Evolutionary conservation across 352 stramenopile species (phyloP), one percentile per base, ranked within the genome.

Genomic region (Globisporangium emineosum): DNA sequence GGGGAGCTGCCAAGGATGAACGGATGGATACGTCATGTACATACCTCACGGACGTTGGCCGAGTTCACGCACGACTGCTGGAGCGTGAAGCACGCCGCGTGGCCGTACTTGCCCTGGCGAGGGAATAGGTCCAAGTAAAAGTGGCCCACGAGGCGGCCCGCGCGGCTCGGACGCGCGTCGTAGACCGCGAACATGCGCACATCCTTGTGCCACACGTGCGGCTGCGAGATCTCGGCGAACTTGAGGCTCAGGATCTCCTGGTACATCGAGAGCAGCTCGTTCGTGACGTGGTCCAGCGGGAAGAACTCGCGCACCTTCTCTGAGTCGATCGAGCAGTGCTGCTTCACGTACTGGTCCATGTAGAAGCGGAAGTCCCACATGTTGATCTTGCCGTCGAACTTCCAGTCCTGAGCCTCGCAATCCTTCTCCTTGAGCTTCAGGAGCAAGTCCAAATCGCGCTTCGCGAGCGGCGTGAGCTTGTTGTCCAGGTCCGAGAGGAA

Each of bases 331-430:
- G 83, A 86, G 70, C 83, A 95, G 71, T 96, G 70, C 51, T 93
- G 85, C 68, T 96, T 96, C 40, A 94, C 73, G 70, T 88, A 89
- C 56, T 89, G 75, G 66, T 95, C 87, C 72, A 88, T 90, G 77
- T 97, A 97, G 75, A 93, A 97, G 21, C 76, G 77, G 55, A 91
- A 92, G 74, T 97, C 90, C 85, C 87, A 97, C 70, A 94, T 93
- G 73, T 97, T 92, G 69, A 97, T 75, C 66, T 93, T 90, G 52
- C 84, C 87, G 64, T 94, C 86, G 61, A 90, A 91, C 57, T 86
- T 77, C 73, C 73, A 76, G 2, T 57, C 72, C 30, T 86, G 76
- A 21, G 60, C 60, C 51, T 87, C 72, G 59, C 75, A 86, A 62
- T 91, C 79, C 5, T 71, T 65, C 70, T 89, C 69, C 68, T 93